These are phyloP conservation scores for rapeseed (Brassica napus) DNA, from an alignment of 345 rosid genomes.

Conservation along the genomic window Da-Ae NC_063448.1:12446001-12446500, in stretches of 20 bases:
- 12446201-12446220: conserved; percentile 48
- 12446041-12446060: conserved; percentile 61
- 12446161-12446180: not conserved
- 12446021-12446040: conserved; percentile 49
- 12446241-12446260: conserved; percentile 87
- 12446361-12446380: conserved; percentile 69
- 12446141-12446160: not conserved
- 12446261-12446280: conserved; percentile 75
- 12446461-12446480: conserved; percentile 73
- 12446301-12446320: conserved; percentile 45
- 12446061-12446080: conserved; percentile 79
- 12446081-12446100: conserved; percentile 71
- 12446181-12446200: not conserved
- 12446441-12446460: conserved; percentile 83
- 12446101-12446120: conserved; percentile 46
- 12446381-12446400: conserved; percentile 65
- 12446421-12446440: conserved; percentile 62
- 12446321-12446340: conserved; percentile 74
- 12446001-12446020: not conserved
- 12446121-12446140: conserved; percentile 24
- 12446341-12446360: conserved; percentile 74
- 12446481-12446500: conserved; percentile 60
- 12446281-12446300: conserved; percentile 65
- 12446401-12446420: conserved; percentile 72
- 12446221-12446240: conserved; percentile 73